Conservation (phyloP, 768 basidiomycete genomes). For the Tulasnella sp. region DNA sequence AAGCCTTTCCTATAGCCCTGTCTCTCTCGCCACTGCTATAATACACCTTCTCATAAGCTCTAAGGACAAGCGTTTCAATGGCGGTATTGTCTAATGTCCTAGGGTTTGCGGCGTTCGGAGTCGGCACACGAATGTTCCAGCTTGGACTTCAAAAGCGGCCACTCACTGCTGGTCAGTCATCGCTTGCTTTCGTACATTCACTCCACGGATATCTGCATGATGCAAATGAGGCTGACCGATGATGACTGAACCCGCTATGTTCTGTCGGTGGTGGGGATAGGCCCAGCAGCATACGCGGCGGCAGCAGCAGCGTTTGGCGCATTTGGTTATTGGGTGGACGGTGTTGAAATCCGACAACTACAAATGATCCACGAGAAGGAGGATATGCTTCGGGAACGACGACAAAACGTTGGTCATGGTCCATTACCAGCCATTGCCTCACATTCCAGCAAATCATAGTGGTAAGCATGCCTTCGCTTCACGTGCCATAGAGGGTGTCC, state of each 20-base stretch:
- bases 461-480: too few relatives aligned
- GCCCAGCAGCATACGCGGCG: neutral
- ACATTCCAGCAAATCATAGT: too few relatives aligned
- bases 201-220: neutral
- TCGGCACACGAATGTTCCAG: conserved; percentile 7
- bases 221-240: neutral
- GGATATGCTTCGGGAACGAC: neutral
- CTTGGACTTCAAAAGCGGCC: conserved; percentile 4
- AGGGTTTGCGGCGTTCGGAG: conserved; percentile 5
- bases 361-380: conserved; percentile 13
- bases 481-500: too few relatives aligned
- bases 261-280: neutral
- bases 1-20: neutral
- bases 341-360: conserved; percentile 2
- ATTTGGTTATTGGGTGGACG: conserved; percentile 8
- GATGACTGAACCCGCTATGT: neutral
- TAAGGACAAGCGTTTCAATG: neutral
- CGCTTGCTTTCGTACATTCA: too few relatives aligned
- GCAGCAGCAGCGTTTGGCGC: conserved; percentile 7
- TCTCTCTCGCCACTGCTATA: neutral
- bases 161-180: neutral
- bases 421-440: too few relatives aligned
- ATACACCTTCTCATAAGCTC: neutral
- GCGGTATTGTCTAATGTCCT: conserved; percentile 9
- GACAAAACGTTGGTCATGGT: neutral